Evolutionary conservation across 176 grass and related monocot species (phyloP).

Genomic region (Pharus latifolius): DNA sequence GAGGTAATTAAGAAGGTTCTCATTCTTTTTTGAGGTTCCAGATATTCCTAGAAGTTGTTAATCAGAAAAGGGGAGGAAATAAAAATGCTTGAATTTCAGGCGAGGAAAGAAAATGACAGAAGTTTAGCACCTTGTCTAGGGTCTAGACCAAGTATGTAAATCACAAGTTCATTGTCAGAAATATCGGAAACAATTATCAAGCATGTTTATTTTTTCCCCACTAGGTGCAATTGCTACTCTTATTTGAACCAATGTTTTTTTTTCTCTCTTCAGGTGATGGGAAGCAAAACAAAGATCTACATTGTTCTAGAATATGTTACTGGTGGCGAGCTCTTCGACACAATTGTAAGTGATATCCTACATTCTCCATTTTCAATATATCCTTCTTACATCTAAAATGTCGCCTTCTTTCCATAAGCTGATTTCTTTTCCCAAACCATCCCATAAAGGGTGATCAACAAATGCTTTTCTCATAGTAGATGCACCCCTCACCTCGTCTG

Average conservation of each 20-base stretch:
- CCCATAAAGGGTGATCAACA: too few species aligned
- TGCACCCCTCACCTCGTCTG: too few species aligned
- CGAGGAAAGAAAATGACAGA: too few species aligned
- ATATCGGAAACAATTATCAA: background rate
- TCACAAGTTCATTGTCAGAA: background rate
- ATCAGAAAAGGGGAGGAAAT: background rate
- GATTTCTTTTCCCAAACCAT: too few species aligned
- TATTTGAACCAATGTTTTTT: background rate
- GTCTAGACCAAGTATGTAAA: background rate
- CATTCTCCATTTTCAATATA: background rate
- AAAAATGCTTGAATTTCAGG: too few species aligned
- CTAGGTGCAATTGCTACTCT: background rate
- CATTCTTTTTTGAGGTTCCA: background rate
- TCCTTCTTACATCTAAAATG: too few species aligned
- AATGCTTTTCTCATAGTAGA: too few species aligned
- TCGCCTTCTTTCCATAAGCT: too few species aligned
- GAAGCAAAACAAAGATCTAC: conserved; percentile 92
- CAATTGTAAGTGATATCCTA: conserved; percentile 58
- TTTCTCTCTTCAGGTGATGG: conserved; percentile 85
- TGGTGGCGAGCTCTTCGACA: conserved; percentile 87
- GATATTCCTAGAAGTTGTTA: background rate
- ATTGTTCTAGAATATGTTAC: conserved; percentile 86
- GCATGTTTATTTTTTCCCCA: background rate
- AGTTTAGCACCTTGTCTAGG: background rate
- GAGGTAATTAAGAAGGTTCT: conserved; percentile 36